Percentiles rank a stretch among this genome's conserved stretches.
Conservation (phyloP, 768 basidiomycete genomes). For the Mycena amicta region DNA sequence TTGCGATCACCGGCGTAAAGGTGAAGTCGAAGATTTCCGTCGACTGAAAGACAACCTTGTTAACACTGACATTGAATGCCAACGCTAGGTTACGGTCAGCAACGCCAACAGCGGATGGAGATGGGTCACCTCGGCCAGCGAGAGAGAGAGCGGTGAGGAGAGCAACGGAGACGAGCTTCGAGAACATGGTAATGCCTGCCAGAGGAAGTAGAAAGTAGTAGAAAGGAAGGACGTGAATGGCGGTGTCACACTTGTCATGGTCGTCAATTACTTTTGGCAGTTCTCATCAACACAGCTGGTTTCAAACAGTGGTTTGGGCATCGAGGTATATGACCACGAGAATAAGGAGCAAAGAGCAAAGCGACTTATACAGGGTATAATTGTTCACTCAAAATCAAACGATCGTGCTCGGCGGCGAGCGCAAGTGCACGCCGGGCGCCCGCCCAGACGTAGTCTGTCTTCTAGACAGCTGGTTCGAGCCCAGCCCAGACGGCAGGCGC, state of each 20-base stretch:
- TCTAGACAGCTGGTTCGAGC: background rate
- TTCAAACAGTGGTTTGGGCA: too few species aligned
- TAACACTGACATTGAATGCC: slow-evolving; percentile 50
- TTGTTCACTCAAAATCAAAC: too few species aligned
- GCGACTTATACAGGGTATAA: background rate
- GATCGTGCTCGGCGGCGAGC: too few species aligned
- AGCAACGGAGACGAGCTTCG: slow-evolving; percentile 32
- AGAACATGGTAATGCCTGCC: slow-evolving; percentile 35
- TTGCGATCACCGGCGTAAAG: slow-evolving; percentile 29
- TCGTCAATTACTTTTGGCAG: background rate
- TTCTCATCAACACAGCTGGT: too few species aligned
- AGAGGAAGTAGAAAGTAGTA: slow-evolving; percentile 23
- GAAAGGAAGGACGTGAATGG: slow-evolving; percentile 14
- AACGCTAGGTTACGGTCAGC: background rate
- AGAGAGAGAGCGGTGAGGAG: slow-evolving; percentile 53
- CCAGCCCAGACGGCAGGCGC: background rate
- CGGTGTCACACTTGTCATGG: background rate
- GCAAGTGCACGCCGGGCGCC: too few species aligned
- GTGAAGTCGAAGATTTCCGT: slow-evolving; percentile 48
- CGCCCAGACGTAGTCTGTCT: background rate
- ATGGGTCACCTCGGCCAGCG: slow-evolving; percentile 57
- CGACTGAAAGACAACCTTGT: slow-evolving; percentile 40
- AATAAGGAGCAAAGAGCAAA: too few species aligned
- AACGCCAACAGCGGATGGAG: background rate
- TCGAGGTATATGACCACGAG: too few species aligned